Evolutionary conservation across 2,329 filamentous ascomycete species (phyloP).

Genomic region (Aspergillus oerlinghausenensis): DNA sequence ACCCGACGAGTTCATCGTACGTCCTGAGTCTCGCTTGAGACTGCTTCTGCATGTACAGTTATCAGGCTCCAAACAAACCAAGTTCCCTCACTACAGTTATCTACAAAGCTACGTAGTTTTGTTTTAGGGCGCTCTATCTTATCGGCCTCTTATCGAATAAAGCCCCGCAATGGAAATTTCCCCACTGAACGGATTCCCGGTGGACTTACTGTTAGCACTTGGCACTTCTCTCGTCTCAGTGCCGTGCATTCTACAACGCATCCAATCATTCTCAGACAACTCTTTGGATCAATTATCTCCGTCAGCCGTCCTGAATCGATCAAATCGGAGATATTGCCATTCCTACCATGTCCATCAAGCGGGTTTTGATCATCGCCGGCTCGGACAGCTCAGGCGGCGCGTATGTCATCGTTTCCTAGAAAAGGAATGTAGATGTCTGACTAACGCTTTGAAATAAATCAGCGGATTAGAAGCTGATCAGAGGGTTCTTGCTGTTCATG

Average conservation of each 20-base stretch:
- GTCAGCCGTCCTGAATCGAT: neutral
- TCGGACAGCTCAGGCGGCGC: constrained; percentile 90
- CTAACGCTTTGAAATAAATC: constrained; percentile 16
- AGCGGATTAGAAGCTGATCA: constrained; percentile 95
- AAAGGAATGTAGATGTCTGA: neutral
- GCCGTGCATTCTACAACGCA: neutral
- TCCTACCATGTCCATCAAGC: constrained; percentile 36
- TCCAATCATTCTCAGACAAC: neutral
- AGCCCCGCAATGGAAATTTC: neutral
- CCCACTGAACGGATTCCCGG: neutral
- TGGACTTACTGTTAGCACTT: neutral
- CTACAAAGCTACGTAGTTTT: too few species aligned
- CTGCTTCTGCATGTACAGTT: neutral
- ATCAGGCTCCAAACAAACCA: neutral
- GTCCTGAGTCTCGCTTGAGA: neutral
- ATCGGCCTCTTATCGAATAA: neutral
- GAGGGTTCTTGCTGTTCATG: constrained; percentile 86
- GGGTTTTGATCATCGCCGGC: constrained; percentile 77
- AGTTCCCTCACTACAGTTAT: neutral
- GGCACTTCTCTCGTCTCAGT: neutral
- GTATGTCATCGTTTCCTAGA: constrained; percentile 47
- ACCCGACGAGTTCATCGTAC: too few species aligned
- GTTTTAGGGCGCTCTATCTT: constrained; percentile 1
- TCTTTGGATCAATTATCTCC: neutral
- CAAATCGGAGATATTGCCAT: constrained; percentile 1